Evolutionary conservation across 192 early-diverging fungal genomes (phyloP), one percentile per base, ranked within the genome.

Genomic region (Linnemannia exigua): DNA sequence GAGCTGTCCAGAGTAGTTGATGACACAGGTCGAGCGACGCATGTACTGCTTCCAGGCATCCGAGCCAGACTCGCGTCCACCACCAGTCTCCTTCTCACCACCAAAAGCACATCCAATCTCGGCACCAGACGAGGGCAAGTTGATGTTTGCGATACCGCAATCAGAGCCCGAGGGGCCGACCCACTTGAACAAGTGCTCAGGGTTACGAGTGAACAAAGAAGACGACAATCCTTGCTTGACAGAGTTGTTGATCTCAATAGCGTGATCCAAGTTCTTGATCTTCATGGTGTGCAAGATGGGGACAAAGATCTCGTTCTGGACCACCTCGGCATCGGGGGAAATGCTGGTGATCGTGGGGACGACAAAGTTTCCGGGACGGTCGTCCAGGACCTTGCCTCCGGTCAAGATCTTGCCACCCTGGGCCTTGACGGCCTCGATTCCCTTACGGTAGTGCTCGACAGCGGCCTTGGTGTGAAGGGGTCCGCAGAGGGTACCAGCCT

Each of bases 91-190:
- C 91, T 99, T 99, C 90, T 99, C 96, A 71, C 98, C 98, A 63
- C 98, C 98, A 90, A 99, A 98, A 9, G 98, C 98, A 61, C 97
- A 97, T 52, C 98, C 98, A 88, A 99, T 97, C 91, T 99, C 98
- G 38, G 98, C 97, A 54, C 98, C 98, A 88, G 96, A 97, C 72
- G 98, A 98, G 35, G 98, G 97, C 80, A 99, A 95, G 91, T 99
- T 99, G 74, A 97, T 94, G 89, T 98, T 98, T 87, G 97, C 95
- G 41, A 95, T 95, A 71, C 97, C 97, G 74, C 95, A 97, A 90
- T 98, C 97, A 22, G 96, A 96, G 50, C 97, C 97, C 19, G 91
- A 81, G 36, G 97, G 95, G 19, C 97, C 97, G 77, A 95, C 96
- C 97, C 97, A 98, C 85, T 94, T 94, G 93, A 97, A 98, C 41